A percentile compares a stretch with the other conserved stretches of the same genome.
Evolutionary conservation across 139 green algal genomes (phyloP).

Genomic region (Limnomonas spitsbergensis): DNA sequence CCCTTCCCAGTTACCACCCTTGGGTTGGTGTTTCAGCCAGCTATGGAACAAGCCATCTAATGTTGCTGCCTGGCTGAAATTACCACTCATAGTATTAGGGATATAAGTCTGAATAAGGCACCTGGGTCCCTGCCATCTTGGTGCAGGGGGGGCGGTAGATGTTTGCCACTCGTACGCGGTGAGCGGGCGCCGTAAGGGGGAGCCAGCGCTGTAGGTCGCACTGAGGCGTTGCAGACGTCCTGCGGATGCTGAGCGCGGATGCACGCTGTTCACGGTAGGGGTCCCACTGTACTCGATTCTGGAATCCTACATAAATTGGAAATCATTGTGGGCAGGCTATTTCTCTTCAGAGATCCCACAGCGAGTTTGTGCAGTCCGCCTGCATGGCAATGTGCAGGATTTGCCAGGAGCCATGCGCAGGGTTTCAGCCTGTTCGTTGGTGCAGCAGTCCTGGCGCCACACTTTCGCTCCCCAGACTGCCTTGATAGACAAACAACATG

Average conservation of each 20-base stretch:
- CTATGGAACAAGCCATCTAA: no score
- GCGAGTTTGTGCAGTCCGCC: not conserved
- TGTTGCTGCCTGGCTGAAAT: not conserved
- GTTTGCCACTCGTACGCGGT: not conserved
- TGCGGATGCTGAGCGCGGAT: not conserved
- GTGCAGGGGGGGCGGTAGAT: not conserved
- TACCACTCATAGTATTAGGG: not conserved
- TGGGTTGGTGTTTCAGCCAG: no score
- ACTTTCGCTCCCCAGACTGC: no score
- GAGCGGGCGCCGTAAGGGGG: not conserved
- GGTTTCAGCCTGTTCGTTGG: no score
- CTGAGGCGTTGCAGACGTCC: not conserved
- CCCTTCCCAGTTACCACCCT: no score
- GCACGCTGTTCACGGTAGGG: not conserved
- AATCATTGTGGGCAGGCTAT: not conserved
- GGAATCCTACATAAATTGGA: not conserved
- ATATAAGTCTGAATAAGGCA: conserved; percentile 3
- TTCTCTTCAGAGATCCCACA: not conserved
- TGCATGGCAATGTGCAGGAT: not conserved
- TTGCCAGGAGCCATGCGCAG: no score
- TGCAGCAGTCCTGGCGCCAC: no score
- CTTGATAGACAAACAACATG: not conserved
- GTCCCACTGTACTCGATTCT: conserved; percentile 1
- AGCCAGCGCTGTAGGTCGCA: not conserved
- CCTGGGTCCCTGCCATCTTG: no score